phyloP scores from a whole-genome alignment of 208 protist species.

The Leishmania tropica region DNA sequence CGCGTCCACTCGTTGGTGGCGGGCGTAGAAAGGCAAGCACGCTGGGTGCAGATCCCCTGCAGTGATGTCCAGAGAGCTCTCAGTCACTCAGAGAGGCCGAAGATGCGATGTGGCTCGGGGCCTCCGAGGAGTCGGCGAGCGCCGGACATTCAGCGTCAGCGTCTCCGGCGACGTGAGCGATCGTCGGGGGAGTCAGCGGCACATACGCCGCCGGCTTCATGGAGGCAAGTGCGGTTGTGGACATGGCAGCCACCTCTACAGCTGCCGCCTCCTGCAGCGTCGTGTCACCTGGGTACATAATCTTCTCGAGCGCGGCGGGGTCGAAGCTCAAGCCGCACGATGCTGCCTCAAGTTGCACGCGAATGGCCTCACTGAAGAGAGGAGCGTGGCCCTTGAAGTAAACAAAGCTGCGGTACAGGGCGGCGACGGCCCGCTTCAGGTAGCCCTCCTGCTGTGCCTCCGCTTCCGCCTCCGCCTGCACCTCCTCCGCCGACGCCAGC shows the following conservation, averaged over 20 bases:
- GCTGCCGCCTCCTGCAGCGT: slow-evolving; percentile 39
- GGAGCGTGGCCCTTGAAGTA: slow-evolving; percentile 54
- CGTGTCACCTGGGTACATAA: slow-evolving; percentile 60
- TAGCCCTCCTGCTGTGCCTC: slow-evolving; percentile 45
- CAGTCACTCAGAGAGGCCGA: slow-evolving; percentile 4
- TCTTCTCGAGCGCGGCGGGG: slow-evolving; percentile 22
- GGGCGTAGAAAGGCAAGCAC: not conserved
- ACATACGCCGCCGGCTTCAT: slow-evolving; percentile 2
- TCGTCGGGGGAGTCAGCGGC: not conserved
- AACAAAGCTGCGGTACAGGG: slow-evolving; percentile 56
- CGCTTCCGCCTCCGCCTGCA: slow-evolving; percentile 38
- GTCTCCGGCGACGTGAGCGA: not conserved
- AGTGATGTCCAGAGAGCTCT: slow-evolving; percentile 10
- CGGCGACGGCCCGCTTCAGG: slow-evolving; percentile 48
- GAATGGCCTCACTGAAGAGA: slow-evolving; percentile 37
- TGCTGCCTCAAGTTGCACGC: slow-evolving; percentile 43
- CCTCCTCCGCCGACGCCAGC: slow-evolving; percentile 47
- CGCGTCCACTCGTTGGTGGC: not conserved
- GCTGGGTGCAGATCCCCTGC: too few species aligned
- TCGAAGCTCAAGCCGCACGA: slow-evolving; percentile 30
- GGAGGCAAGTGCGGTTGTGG: not conserved
- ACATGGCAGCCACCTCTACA: slow-evolving; percentile 14
- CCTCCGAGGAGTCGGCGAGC: not conserved
- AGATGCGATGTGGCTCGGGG: slow-evolving; percentile 8
- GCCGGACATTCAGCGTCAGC: not conserved